phyloP scores from a whole-genome alignment of 371 early-diverging fungal species.

The Rhizopus sp. region DNA sequence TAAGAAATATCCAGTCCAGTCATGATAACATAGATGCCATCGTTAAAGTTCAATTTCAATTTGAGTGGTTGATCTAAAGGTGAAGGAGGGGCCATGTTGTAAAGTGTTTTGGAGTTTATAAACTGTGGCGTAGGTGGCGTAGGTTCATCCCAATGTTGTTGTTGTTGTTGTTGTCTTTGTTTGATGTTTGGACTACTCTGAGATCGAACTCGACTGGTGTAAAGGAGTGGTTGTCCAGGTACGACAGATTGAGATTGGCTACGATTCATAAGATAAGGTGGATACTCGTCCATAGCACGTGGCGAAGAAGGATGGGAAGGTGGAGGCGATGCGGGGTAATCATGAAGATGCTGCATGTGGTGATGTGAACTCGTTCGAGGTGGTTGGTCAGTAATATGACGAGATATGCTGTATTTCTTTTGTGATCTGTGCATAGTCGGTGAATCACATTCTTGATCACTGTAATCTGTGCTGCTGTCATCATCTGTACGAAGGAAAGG shows the following conservation, averaged over 20 bases:
- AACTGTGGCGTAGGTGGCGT: constrained; percentile 25
- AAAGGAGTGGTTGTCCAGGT: constrained; percentile 4
- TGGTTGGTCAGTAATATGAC: constrained; percentile 23
- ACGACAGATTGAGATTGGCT: constrained; percentile 44
- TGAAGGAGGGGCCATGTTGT: constrained; percentile 6
- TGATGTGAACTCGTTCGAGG: constrained; percentile 21
- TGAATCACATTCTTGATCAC: constrained; percentile 21
- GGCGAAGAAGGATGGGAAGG: constrained; percentile 63
- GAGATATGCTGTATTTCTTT: constrained; percentile 26
- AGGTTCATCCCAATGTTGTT: constrained; percentile 26
- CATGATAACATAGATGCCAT: constrained; percentile 84
- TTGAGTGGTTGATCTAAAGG: constrained; percentile 47
- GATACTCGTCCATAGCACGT: constrained; percentile 17
- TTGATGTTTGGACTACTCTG: constrained; percentile 71
- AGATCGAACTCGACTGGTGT: constrained; percentile 53
- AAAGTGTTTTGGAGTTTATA: constrained; percentile 2
- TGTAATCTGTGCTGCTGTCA: constrained; percentile 40
- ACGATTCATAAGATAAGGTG: constrained; percentile 28
- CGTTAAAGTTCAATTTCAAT: constrained; percentile 82
- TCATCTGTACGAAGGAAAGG: constrained; percentile 35
- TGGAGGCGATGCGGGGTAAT: constrained; percentile 56
- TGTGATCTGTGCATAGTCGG: constrained; percentile 13
- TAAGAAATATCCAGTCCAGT: constrained; percentile 71
- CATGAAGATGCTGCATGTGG: constrained; percentile 5
- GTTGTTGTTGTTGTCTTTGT: constrained; percentile 9